phyloP scores from a whole-genome alignment of 352 stramenopile genomes.

The Phytophthora brassicae region DNA sequence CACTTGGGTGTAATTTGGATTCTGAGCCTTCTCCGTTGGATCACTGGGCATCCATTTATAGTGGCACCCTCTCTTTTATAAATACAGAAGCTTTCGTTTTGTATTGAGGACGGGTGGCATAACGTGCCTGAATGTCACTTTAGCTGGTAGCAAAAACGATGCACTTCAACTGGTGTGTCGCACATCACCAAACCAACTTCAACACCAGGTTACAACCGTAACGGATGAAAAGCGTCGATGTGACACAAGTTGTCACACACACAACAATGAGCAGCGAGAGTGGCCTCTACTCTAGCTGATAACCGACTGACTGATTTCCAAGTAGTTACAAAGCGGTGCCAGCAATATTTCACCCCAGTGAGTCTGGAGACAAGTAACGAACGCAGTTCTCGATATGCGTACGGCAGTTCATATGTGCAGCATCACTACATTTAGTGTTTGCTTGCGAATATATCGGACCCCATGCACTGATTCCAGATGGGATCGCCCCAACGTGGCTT shows the following conservation, averaged over 20 bases:
- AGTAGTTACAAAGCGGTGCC: too few relatives aligned
- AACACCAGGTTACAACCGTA: slow-evolving; percentile 22
- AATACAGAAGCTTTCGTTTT: background rate
- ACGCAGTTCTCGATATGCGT: too few relatives aligned
- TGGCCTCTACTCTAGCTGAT: slow-evolving; percentile 8
- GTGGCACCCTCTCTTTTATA: slow-evolving; percentile 17
- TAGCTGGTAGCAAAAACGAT: slow-evolving; percentile 8
- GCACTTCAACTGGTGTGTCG: slow-evolving; percentile 12
- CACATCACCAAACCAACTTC: slow-evolving; percentile 17
- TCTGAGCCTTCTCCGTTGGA: too few relatives aligned
- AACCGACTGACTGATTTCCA: too few relatives aligned
- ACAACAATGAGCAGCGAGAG: background rate
- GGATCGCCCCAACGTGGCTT: slow-evolving; percentile 11
- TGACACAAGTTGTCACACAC: slow-evolving; percentile 4
- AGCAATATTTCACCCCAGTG: too few relatives aligned
- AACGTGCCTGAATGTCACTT: slow-evolving; percentile 14
- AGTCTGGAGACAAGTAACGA: too few relatives aligned
- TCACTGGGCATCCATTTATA: too few relatives aligned
- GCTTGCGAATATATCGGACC: too few relatives aligned
- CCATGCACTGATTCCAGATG: slow-evolving; percentile 3
- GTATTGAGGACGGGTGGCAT: slow-evolving; percentile 24
- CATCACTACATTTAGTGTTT: too few relatives aligned
- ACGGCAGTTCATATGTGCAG: too few relatives aligned
- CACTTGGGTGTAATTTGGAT: slow-evolving; percentile 25
- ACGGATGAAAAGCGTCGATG: slow-evolving; percentile 22